Evolutionary conservation across 805 yeast genomes (phyloP), one percentile per base, ranked within the genome.

Genomic region (Teunomyces pallodes): DNA sequence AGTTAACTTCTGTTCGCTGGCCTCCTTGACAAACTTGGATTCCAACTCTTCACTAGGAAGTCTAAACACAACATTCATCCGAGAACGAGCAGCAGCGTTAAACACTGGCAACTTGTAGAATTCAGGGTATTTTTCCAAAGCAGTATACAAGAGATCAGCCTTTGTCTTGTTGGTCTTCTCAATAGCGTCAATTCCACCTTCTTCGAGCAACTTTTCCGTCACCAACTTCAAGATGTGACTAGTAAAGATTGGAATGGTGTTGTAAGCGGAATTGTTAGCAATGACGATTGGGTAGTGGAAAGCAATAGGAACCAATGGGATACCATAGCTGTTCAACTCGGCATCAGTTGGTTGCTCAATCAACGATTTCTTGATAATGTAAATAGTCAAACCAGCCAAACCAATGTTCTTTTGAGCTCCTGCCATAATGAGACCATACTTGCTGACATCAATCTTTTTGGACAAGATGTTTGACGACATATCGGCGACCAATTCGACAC

Each of bases 341-440:
- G 73, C 85, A 54, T 82, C 87, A 2, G 81, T 56, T 3, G 90
- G 82, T 54, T 82, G 82, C 26, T 83, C 86, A 26, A 94, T 70
- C 47, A 94, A 76, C 1, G 84, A 62, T 66, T 90, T 92, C 69
- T 88, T 90, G 68, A 91, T 84, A 59, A 94, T 92, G 67, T 90
- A 92, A 53, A 94, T 77, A 12, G 97, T 86, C 54, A 94, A 81
- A 33, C 99, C 99, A 8, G 99, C 97, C 62, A 94, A 74, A 47
- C 99, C 99, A 62, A 94, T 90, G 67, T 94, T 94, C 71, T 94
- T 94, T 72, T 94, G 99, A 26, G 98, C 99, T 53, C 99, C 99
- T 14, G 97, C 99, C 81, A 91, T 84, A 52, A 94, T 84, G 26
- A 90, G 73, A 45, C 97, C 98, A 62, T 81, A 92, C 67, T 88